A percentile compares a stretch with the other conserved stretches of the same genome.
These are phyloP conservation scores for Ascoidea asiatica DNA, from an alignment of 805 yeast genomes.

Conservation along the genomic window DNA sequence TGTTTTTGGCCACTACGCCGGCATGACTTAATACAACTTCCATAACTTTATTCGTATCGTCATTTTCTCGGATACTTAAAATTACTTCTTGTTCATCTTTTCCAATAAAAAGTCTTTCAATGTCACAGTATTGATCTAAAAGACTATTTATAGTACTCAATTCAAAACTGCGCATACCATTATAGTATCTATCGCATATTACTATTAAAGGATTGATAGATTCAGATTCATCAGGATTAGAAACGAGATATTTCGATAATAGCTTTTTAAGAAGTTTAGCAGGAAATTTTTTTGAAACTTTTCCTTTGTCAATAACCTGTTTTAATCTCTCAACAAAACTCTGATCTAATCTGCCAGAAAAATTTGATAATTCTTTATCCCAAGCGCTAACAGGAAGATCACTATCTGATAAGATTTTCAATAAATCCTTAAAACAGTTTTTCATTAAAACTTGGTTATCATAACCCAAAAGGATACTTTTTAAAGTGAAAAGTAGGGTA, in stretches of 20 bases:
- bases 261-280: constrained; percentile 70
- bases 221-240: constrained; percentile 37
- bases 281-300: constrained; percentile 53
- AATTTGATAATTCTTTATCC: constrained; percentile 72
- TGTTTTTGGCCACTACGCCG: constrained; percentile 87
- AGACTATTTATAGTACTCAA: constrained; percentile 58
- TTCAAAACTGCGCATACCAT: constrained; percentile 79
- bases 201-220: constrained; percentile 62
- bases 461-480: constrained; percentile 76
- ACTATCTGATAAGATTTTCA: constrained; percentile 61
- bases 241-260: constrained; percentile 45
- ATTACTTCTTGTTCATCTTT: constrained; percentile 82
- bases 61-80: constrained; percentile 71
- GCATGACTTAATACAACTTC: constrained; percentile 72
- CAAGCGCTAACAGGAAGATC: constrained; percentile 91
- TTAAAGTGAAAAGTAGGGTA: constrained; percentile 42
- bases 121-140: constrained; percentile 57
- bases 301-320: constrained; percentile 52
- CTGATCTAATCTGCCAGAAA: constrained; percentile 80
- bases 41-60: constrained; percentile 55
- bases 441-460: constrained; percentile 94
- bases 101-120: constrained; percentile 71
- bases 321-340: constrained; percentile 58
- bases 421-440: constrained; percentile 59
- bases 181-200: constrained; percentile 54